phyloP scores from a whole-genome alignment of 148 eudicot species.

The Heliosperma pusillum region DNA sequence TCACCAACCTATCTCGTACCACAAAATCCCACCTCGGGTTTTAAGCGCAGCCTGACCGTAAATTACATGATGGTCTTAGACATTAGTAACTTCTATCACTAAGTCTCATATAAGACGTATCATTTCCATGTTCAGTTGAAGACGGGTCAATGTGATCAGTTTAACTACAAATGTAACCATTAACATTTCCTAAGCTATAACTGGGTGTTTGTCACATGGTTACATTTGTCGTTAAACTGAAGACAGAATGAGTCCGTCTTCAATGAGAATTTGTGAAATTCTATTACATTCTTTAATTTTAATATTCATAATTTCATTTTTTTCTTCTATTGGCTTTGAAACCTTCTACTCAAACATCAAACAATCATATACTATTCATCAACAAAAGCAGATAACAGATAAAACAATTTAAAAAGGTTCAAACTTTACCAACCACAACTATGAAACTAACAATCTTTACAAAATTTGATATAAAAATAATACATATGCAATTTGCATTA shows the following conservation, averaged over 20 bases:
- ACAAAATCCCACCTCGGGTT: not conserved
- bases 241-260: no score
- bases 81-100: not conserved
- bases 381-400: not conserved
- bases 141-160: no score
- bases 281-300: no score
- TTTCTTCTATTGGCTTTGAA: not conserved
- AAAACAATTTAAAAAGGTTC: slow-evolving; percentile 9
- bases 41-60: not conserved
- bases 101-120: no score
- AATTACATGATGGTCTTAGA: not conserved
- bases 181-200: no score
- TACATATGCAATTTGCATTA: not conserved
- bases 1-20: not conserved
- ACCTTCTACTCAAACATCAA: not conserved
- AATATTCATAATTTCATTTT: not conserved
- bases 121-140: no score
- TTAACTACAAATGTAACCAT: no score
- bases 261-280: no score
- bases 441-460: slow-evolving; percentile 7
- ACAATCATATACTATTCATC: slow-evolving; percentile 1
- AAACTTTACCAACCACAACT: not conserved
- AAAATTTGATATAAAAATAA: not conserved
- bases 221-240: no score
- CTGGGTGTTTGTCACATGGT: no score